Conservation (phyloP, 352 stramenopile species). For the Globisporangium middletonii region DNA sequence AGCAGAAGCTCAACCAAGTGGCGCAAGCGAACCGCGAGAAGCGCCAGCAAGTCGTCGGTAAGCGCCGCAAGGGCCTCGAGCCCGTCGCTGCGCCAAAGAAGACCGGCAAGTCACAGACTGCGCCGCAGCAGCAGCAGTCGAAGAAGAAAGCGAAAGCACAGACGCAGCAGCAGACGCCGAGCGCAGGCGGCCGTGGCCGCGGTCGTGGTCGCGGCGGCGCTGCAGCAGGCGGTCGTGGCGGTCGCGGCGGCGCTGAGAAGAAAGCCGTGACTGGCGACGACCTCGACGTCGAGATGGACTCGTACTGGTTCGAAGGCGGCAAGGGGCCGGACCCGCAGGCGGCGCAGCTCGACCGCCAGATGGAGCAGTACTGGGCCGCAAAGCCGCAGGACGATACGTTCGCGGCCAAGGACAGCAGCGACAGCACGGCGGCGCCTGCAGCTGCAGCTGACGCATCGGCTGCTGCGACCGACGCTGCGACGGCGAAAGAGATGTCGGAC, state of each 20-base stretch:
- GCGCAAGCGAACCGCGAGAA: slow-evolving; percentile 59
- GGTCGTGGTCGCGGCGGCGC: slow-evolving; percentile 14
- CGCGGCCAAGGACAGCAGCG: neutral
- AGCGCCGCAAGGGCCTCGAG: slow-evolving; percentile 65
- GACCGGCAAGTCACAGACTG: slow-evolving; percentile 22
- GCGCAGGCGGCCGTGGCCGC: slow-evolving; percentile 16
- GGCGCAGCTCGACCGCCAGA: slow-evolving; percentile 72
- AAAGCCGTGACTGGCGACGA: slow-evolving; percentile 64
- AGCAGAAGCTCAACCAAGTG: slow-evolving; percentile 64
- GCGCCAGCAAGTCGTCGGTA: slow-evolving; percentile 69
- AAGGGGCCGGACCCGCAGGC: slow-evolving; percentile 86
- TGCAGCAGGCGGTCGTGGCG: slow-evolving; percentile 19
- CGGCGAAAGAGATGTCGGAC: slow-evolving; percentile 2
- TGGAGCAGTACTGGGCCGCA: slow-evolving; percentile 87
- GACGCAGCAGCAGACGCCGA: neutral
- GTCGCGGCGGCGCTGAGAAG: slow-evolving; percentile 26
- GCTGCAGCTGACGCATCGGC: neutral
- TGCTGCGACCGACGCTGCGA: neutral
- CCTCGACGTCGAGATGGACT: slow-evolving; percentile 85
- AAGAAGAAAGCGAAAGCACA: slow-evolving; percentile 23
- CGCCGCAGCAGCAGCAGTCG: neutral
- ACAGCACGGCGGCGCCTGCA: neutral
- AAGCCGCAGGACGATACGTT: slow-evolving; percentile 46
- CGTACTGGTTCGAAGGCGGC: slow-evolving; percentile 84
- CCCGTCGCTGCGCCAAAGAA: slow-evolving; percentile 15